Evolutionary conservation across 2,329 filamentous ascomycete genomes (phyloP).

Genomic region (Trichoderma koningii): DNA sequence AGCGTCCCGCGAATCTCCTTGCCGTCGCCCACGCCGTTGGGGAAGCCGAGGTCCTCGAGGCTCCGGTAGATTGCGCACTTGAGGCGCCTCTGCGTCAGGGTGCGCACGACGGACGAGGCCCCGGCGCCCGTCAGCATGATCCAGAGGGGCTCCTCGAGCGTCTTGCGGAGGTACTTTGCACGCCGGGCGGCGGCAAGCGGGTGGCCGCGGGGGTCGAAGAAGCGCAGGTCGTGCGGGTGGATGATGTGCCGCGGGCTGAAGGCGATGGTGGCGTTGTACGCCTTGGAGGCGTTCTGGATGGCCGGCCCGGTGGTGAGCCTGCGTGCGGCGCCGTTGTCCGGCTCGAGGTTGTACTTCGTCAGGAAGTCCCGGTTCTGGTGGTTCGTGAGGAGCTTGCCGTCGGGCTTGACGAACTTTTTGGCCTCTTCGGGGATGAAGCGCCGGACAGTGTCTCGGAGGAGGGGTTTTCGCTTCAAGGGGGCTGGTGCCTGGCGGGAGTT

Average conservation of each 20-base stretch:
- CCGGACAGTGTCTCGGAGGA: conserved; percentile 15
- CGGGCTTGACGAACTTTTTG: conserved; percentile 30
- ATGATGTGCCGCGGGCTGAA: conserved; percentile 39
- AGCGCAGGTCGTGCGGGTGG: conserved; percentile 39
- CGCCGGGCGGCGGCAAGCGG: conserved; percentile 36
- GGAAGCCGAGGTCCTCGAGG: conserved; percentile 36
- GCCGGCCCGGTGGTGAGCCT: conserved; percentile 22
- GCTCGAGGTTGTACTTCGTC: conserved; percentile 32
- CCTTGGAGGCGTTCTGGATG: conserved; percentile 26
- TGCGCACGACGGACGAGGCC: conserved; percentile 34
- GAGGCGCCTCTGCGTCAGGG: conserved; percentile 34
- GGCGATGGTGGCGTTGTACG: conserved; percentile 34
- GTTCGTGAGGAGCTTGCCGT: conserved; percentile 38
- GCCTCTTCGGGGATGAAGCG: conserved; percentile 32
- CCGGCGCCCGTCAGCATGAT: conserved; percentile 33
- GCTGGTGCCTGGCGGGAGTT: neutral
- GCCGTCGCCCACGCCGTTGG: conserved; percentile 15
- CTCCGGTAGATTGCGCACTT: conserved; percentile 35
- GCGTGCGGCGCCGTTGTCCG: conserved; percentile 32
- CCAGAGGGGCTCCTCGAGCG: conserved; percentile 39
- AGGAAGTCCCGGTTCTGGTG: conserved; percentile 37
- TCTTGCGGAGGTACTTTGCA: conserved; percentile 35
- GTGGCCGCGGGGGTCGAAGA: conserved; percentile 40
- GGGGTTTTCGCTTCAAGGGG: conserved; percentile 18
- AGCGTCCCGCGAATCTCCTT: conserved; percentile 35